Base-by-base conservation (phyloP, 441 rosid genomes). In the Francoa sonchifolia region DNA sequence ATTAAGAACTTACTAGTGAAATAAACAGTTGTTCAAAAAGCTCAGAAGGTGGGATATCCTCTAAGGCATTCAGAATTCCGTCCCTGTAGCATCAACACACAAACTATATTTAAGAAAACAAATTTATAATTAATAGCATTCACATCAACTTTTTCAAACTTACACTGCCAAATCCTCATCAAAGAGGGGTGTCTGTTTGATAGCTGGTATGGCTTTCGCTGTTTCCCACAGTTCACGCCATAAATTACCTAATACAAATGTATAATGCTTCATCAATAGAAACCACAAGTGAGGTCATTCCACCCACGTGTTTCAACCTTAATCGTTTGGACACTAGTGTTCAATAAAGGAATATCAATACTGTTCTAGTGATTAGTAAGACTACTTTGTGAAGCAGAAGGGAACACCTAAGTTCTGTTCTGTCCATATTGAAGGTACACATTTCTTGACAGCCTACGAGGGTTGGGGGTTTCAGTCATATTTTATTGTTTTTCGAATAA, bases 221-320 rank as follows among this genome's bases (percentile, higher is more conserved):
- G 98, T 72, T 59, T 70, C 87, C 98, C 98, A 90, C 29, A 90
- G 79, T 69, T 85, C 95, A 4, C 61, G 82, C 98, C 98, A 85
- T 50, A 90, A 64, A 69, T 90, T 85, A 67, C 96, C 98, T 90
- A 57, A 57, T 14, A 63, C 41, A 43, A 30, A 50, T 12, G 51
- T n/a, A 45, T 11, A 43, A 29, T 37, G 20, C 33, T 55, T 42
- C 37, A 31, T 48, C 41, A 50, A n/a, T n/a, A n/a, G n/a, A n/a
- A n/a, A n/a, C n/a, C n/a, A n/a, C n/a, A n/a, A n/a, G n/a, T n/a
- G n/a, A n/a, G n/a, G n/a, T n/a, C n/a, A n/a, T n/a, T n/a, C n/a
- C n/a, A n/a, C n/a, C n/a, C n/a, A n/a, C n/a, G n/a, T n/a, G n/a
- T n/a, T n/a, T n/a, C n/a, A n/a, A n/a, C n/a, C n/a, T n/a, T n/a